Base-by-base conservation (phyloP, 345 rosid genomes). In the Arabis hirsuta region DNA sequence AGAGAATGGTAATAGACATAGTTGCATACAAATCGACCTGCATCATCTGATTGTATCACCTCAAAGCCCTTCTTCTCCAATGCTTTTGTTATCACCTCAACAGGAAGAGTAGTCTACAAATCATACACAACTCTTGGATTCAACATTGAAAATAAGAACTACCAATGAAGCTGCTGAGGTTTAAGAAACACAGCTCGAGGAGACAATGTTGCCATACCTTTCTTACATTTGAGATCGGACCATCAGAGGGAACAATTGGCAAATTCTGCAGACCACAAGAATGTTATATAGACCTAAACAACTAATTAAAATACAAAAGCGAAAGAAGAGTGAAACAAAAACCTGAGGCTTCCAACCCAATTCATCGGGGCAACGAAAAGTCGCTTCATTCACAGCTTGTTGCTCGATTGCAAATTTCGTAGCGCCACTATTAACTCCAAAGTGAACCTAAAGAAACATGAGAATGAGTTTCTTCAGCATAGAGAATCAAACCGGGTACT, bases 271-370 rank as follows among this genome's bases (percentile, higher is more conserved):
- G 26, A 50, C 55, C 22, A 68, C 48, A 64, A 63, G 36, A 9
- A 55, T 62, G 46, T 48, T 73, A 26, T 41, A 59, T 4, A 19
- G 13, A 69, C 67, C 22, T 46, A 41, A 64, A 65, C 39, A 56
- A 39, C 20, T 27, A 16, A 27, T 12, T 6, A 53, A 32, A 38
- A 42, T 64, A 44, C 55, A 67, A 43, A 27, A 44, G 19, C 46
- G 44, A 57, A 58, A 44, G 53, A 9, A 65, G 67, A 34, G 55
- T 24, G 41, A 70, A 75, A 65, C 61, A 42, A 66, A 5, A 68
- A 90, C 98, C 98, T 94, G 97, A 70, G 98, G 97, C 76, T 94
- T 91, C 98, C 98, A 94, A 66, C 96, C 98, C 96, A 88, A 80
- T 84, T 95, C 96, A 84, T 95, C 99, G 0, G 99, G 96, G 62